phyloP scores from a whole-genome alignment of 768 basidiomycete genomes.

The Calvatia gigantea region DNA sequence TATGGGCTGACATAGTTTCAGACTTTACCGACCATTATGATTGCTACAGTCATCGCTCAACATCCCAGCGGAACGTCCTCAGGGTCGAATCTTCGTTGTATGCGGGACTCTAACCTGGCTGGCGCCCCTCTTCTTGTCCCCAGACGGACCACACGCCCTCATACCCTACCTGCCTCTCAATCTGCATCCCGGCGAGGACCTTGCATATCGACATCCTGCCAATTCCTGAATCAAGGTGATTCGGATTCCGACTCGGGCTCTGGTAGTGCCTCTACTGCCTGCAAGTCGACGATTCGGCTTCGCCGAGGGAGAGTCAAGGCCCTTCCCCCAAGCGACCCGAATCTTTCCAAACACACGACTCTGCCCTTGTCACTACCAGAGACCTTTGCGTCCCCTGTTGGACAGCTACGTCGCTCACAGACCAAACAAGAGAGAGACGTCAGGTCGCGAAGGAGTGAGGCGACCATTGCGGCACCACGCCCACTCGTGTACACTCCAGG shows the following conservation, averaged over 20 bases:
- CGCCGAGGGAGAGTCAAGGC: constrained; percentile 19
- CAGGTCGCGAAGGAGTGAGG: constrained; percentile 23
- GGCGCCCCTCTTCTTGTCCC: constrained; percentile 63
- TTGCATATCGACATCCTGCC: neutral
- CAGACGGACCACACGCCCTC: constrained; percentile 38
- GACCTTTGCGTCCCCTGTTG: neutral
- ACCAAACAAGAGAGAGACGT: neutral
- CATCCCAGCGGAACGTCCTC: constrained; percentile 31
- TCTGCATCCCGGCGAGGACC: constrained; percentile 17
- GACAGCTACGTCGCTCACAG: neutral
- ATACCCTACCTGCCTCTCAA: constrained; percentile 17
- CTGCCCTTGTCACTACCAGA: neutral
- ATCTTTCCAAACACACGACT: neutral
- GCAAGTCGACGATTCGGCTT: neutral
- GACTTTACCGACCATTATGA: constrained; percentile 27
- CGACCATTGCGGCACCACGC: constrained; percentile 23
- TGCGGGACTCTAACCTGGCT: constrained; percentile 49
- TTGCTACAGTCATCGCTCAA: constrained; percentile 38
- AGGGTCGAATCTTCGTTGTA: constrained; percentile 27
- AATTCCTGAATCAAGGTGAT: neutral
- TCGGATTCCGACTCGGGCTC: constrained; percentile 10
- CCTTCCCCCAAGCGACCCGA: constrained; percentile 2
- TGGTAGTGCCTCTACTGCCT: neutral
- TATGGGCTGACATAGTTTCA: constrained; percentile 12
- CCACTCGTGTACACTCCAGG: constrained; percentile 39